A percentile compares a stretch with the other conserved stretches of the same genome.
Conservation (phyloP, 257 asterid genomes). For the Solanum piurae region DNA sequence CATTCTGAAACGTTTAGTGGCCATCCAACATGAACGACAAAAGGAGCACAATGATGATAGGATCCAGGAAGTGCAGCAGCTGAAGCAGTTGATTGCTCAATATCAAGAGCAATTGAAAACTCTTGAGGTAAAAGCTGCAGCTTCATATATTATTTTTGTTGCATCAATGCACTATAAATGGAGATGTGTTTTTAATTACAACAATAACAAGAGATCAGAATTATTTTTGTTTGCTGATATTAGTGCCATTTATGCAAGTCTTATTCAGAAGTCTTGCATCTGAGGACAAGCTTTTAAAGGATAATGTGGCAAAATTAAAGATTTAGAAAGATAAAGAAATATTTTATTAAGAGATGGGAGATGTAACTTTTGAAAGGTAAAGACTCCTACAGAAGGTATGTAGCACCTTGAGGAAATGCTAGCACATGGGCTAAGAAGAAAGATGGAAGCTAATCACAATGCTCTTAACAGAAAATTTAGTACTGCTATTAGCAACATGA, state of each 20-base stretch:
- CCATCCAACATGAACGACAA: constrained; percentile 76
- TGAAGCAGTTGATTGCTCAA: constrained; percentile 59
- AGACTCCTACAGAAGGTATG: background rate
- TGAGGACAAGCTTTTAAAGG: background rate
- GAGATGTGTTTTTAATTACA: background rate
- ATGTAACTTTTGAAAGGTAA: background rate
- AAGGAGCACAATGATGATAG: constrained; percentile 60
- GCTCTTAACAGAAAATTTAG: background rate
- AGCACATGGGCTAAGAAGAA: background rate
- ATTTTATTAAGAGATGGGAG: background rate
- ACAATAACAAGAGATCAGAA: background rate
- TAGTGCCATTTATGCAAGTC: background rate
- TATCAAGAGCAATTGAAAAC: constrained; percentile 60
- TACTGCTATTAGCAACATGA: background rate
- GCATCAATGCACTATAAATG: background rate
- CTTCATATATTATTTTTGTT: background rate
- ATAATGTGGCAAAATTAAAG: background rate
- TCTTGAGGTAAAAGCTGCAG: constrained; percentile 46
- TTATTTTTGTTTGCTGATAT: background rate
- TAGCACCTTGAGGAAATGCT: background rate
- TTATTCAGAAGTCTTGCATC: background rate
- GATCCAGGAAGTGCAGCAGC: constrained; percentile 52
- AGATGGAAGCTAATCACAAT: background rate
- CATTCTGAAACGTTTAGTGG: constrained; percentile 72
- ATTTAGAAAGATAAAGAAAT: background rate